Percentiles rank a stretch among this genome's conserved stretches.
Evolutionary conservation across 108 stramenopile species (phyloP).

Genomic region (Skeletonema potamos): DNA sequence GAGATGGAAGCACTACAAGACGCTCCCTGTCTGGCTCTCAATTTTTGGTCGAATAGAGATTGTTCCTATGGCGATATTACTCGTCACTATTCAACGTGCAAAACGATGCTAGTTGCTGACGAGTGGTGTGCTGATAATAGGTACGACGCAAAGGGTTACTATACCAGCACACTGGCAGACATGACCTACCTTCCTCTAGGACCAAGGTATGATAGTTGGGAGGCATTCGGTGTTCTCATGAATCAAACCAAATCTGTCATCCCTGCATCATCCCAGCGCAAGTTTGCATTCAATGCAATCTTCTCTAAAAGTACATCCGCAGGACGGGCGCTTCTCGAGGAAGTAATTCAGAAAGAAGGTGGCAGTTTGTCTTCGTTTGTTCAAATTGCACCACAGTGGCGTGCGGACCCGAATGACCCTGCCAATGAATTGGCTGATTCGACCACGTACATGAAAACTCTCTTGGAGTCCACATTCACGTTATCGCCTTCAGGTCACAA

Average conservation of each 20-base stretch:
- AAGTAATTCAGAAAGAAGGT: background rate
- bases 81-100: constrained; percentile 5
- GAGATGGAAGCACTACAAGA: background rate
- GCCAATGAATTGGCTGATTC: background rate
- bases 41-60: background rate
- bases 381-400: background rate
- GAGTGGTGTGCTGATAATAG: constrained; percentile 19
- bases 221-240: background rate
- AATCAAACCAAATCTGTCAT: background rate
- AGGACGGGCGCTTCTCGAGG: constrained; percentile 6
- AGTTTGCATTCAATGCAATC: constrained; percentile 29
- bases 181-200: constrained; percentile 26
- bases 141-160: constrained; percentile 26
- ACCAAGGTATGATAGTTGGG: constrained; percentile 25
- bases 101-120: constrained; percentile 28
- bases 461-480: constrained; percentile 40
- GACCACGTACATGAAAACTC: constrained; percentile 20
- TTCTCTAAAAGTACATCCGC: constrained; percentile 23
- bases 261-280: constrained; percentile 16
- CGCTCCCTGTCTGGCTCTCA: background rate
- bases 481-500: constrained; percentile 53
- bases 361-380: background rate
- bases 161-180: background rate
- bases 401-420: background rate
- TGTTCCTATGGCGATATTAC: background rate